Percentiles rank a stretch among this genome's conserved stretches.
These are phyloP conservation scores for Geotrichum aggregatum DNA, from an alignment of 1,139 yeast species.

Conservation along the genomic window DNA sequence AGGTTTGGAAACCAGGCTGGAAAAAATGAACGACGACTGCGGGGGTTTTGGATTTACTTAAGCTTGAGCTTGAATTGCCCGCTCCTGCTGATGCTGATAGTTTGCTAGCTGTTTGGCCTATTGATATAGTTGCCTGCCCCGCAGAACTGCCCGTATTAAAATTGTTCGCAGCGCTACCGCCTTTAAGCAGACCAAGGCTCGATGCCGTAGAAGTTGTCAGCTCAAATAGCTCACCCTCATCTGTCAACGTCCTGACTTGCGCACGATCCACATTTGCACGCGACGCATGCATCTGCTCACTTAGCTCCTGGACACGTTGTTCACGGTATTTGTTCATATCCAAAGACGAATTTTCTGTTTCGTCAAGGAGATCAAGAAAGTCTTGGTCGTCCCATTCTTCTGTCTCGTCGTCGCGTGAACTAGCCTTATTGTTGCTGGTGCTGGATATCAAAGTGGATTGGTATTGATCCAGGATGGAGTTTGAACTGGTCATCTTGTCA, in stretches of 20 bases:
- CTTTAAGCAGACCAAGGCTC: not conserved
- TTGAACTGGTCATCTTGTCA: no score
- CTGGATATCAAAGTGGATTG: not conserved
- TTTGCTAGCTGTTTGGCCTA: no score
- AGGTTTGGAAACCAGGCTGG: constrained; percentile 57
- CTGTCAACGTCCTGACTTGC: constrained; percentile 13
- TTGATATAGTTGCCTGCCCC: constrained; percentile 42
- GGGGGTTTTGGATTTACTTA: constrained; percentile 43
- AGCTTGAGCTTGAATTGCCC: no score
- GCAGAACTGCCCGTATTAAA: no score
- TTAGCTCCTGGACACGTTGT: constrained; percentile 48
- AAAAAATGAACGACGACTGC: constrained; percentile 59
- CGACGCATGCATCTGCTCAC: constrained; percentile 5
- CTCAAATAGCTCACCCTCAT: constrained; percentile 18
- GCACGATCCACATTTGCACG: constrained; percentile 3
- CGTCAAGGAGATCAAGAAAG: constrained; percentile 48
- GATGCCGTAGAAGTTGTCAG: constrained; percentile 14
- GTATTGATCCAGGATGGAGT: constrained; percentile 6
- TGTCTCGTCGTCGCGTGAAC: not conserved
- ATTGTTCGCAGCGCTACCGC: no score
- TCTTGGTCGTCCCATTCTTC: constrained; percentile 34
- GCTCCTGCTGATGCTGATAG: no score
- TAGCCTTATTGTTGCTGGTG: not conserved
- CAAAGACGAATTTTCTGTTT: constrained; percentile 65
- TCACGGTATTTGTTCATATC: constrained; percentile 48